Percentiles rank a stretch among this genome's conserved stretches.
Evolutionary conservation across 257 asterid genomes (phyloP).

Genomic region (Penstemon barbatus): DNA sequence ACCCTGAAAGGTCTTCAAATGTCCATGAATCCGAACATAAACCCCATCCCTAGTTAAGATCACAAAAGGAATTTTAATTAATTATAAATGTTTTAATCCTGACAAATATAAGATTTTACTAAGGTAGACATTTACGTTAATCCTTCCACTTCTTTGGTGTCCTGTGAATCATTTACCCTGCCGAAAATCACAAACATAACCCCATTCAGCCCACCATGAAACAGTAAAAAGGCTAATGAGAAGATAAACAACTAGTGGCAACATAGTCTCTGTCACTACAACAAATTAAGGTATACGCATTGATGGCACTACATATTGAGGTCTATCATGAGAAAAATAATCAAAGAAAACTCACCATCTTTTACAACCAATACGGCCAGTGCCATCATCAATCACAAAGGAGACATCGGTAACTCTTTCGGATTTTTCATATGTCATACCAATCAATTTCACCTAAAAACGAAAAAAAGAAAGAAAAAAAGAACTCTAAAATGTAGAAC

Average conservation of each 20-base stretch:
- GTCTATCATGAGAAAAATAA: too few relatives aligned
- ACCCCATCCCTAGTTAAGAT: slow-evolving; percentile 56
- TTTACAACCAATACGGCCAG: slow-evolving; percentile 76
- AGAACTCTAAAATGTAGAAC: too few relatives aligned
- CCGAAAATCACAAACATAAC: slow-evolving; percentile 17
- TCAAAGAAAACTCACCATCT: slow-evolving; percentile 55
- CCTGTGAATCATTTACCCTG: slow-evolving; percentile 81
- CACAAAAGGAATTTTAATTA: neutral
- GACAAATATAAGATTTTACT: neutral
- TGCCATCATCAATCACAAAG: slow-evolving; percentile 81
- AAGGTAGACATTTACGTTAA: slow-evolving; percentile 42
- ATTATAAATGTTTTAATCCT: neutral
- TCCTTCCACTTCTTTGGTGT: slow-evolving; percentile 64
- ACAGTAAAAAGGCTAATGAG: too few relatives aligned
- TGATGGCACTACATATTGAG: too few relatives aligned
- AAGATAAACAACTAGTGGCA: too few relatives aligned
- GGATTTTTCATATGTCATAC: slow-evolving; percentile 62
- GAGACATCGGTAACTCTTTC: slow-evolving; percentile 61
- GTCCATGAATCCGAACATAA: slow-evolving; percentile 81
- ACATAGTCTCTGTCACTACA: too few relatives aligned
- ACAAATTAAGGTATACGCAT: too few relatives aligned
- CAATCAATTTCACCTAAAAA: slow-evolving; percentile 72
- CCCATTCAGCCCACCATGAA: slow-evolving; percentile 9
- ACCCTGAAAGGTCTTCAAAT: slow-evolving; percentile 57
- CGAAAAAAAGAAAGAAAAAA: too few relatives aligned